Evolutionary conservation across 176 grass and related monocot genomes (phyloP), one percentile per base, ranked within the genome.

Genomic region (Raddia distichophylla): DNA sequence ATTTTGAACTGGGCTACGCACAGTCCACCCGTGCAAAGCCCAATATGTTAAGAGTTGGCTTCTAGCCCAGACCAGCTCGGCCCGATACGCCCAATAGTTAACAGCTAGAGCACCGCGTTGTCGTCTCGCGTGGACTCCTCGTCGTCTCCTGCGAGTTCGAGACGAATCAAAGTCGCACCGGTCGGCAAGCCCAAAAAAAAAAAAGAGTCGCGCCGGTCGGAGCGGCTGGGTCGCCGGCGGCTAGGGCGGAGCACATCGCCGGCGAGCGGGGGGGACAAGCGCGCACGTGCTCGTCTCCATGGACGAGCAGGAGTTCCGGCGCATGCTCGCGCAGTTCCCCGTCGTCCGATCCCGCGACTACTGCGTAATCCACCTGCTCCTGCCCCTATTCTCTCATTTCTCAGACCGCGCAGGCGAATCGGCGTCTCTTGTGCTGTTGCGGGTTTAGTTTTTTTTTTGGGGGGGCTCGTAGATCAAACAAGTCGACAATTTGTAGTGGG

Each of bases 241-340:
- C 60, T 40, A 4, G 62, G 62, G 67, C 19, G 9, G 27, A 63
- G 43, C 12, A 55, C 32, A 56, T 51, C 71, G 57, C 71, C 64
- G 82, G 63, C 53, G 46, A 54, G 20, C 22, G 47, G 75, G 7
- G 37, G 65, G 54, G 61, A n/a, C 62, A 54, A 54, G 51, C 50
- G 43, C 51, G 56, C 13, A 10, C 59, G 56, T 17, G 8, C 47
- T 20, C 37, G 47, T 10, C 80, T 10, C 62, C 79, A 99, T 99
- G 97, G 93, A 99, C 76, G 97, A 95, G 79, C 67, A 73, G 80
- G 97, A 96, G 85, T 99, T 99, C 89, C 89, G 69, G 66, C 73
- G 85, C 20, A 88, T 87, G 84, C 97, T 95, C 57, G 91, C 95
- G 10, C 90, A 91, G 57, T 99, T 91, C 89, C 93, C 96, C 32